phyloP scores from a whole-genome alignment of 2,329 filamentous ascomycete species.

The Botrytis medusae region DNA sequence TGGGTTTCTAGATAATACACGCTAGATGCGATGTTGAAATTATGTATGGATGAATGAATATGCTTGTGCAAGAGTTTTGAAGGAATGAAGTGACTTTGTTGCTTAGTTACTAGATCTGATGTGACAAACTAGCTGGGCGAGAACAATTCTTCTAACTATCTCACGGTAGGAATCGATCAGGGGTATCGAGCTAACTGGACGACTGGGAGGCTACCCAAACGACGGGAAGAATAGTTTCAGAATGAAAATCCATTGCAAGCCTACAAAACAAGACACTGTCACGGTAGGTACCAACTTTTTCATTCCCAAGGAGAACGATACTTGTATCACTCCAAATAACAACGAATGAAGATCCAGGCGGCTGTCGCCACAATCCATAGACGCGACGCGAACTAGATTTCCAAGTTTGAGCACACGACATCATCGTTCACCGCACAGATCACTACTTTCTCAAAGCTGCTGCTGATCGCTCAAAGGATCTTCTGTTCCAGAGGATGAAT shows the following conservation, averaged over 20 bases:
- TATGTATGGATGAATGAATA: neutral
- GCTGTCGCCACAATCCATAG: conserved; percentile 31
- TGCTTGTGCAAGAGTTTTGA: neutral
- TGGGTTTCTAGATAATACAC: neutral
- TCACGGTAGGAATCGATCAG: neutral
- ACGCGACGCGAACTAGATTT: neutral
- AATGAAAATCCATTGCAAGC: no score
- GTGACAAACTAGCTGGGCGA: neutral
- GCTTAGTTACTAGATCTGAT: neutral
- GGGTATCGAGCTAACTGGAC: neutral
- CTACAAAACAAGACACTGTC: neutral
- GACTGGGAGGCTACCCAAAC: neutral
- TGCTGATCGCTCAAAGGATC: neutral
- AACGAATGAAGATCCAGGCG: neutral
- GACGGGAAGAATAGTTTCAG: neutral
- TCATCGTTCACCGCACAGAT: conserved; percentile 7
- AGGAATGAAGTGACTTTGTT: neutral
- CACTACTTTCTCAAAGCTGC: conserved; percentile 1
- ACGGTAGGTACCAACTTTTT: neutral
- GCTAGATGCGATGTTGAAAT: neutral
- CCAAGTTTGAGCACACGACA: conserved; percentile 1
- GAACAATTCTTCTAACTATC: neutral
- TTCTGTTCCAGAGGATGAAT: neutral
- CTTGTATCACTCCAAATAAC: no score
- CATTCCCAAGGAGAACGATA: neutral